Evolutionary conservation across 208 protist genomes (phyloP).

Genomic region (Leishmania lainsoni): DNA sequence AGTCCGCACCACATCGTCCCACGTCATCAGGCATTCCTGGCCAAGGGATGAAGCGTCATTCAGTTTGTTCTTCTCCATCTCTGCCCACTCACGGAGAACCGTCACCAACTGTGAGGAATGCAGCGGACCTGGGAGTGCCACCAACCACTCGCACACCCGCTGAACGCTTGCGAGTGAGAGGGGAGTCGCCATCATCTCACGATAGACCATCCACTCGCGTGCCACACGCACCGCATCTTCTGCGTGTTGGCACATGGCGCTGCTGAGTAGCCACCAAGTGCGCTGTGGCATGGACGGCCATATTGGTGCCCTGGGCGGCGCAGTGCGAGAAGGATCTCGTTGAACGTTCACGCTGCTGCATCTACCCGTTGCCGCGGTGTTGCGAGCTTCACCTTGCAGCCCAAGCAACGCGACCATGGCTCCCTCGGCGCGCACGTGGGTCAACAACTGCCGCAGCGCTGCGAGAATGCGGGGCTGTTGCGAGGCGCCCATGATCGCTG

Average conservation of each 20-base stretch:
- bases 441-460: constrained; percentile 1
- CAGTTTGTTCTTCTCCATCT: background rate
- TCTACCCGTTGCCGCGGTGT: background rate
- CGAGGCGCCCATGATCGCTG: background rate
- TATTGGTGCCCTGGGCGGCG: background rate
- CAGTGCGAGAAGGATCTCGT: background rate
- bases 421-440: constrained; percentile 12
- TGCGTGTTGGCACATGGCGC: background rate
- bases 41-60: background rate
- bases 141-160: constrained; percentile 12
- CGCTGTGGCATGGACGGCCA: background rate
- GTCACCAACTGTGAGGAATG: constrained; percentile 3
- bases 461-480: constrained; percentile 9
- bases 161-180: background rate
- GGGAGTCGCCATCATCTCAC: background rate
- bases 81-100: background rate
- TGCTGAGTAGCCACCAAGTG: background rate
- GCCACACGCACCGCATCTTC: constrained; percentile 1
- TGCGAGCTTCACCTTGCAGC: background rate
- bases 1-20: constrained; percentile 4
- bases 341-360: background rate
- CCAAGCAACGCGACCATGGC: constrained; percentile 1
- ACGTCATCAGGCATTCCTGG: background rate
- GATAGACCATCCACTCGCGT: constrained; percentile 1
- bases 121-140: constrained; percentile 6